A percentile compares a stretch with the other conserved stretches of the same genome.
Evolutionary conservation across 768 basidiomycete species (phyloP).

Genomic region (Myochromella boudieri): DNA sequence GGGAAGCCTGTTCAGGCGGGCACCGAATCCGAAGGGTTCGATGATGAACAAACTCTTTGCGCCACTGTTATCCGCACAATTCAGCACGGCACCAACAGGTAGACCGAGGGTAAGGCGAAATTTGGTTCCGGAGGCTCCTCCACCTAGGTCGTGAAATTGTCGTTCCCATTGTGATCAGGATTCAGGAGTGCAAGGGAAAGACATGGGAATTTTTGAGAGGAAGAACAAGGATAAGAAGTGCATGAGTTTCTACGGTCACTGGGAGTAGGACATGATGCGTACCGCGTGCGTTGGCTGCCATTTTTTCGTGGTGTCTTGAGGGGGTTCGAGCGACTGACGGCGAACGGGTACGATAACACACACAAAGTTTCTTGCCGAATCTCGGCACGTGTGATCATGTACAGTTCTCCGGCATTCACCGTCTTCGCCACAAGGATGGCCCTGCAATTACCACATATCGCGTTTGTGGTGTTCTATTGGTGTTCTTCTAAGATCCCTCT

Average conservation of each 20-base stretch:
- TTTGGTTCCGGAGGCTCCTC: constrained; percentile 88
- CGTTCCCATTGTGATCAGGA: not conserved
- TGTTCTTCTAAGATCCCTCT: no score
- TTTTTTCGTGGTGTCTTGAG: constrained; percentile 32
- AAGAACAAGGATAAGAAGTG: not conserved
- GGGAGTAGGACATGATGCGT: constrained; percentile 10
- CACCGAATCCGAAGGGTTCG: constrained; percentile 93
- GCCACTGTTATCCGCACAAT: constrained; percentile 99
- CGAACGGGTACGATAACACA: constrained; percentile 16
- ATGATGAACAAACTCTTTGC: constrained; percentile 96
- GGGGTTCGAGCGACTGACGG: constrained; percentile 16
- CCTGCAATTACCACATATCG: no score
- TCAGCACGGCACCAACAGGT: constrained; percentile 90
- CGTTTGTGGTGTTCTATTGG: no score
- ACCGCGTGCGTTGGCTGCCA: constrained; percentile 37
- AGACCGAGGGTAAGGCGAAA: constrained; percentile 95
- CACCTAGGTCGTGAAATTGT: constrained; percentile 28
- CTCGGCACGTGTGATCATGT: constrained; percentile 19
- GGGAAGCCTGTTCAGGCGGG: constrained; percentile 95
- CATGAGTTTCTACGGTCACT: constrained; percentile 4
- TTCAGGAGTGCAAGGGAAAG: not conserved
- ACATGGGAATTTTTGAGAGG: constrained; percentile 3
- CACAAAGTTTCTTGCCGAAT: constrained; percentile 28
- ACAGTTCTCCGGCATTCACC: constrained; percentile 28
- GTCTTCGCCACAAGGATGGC: no score